Base-by-base conservation (phyloP, 2,329 filamentous ascomycete genomes). In the Aureobasidium melanogenum region DNA sequence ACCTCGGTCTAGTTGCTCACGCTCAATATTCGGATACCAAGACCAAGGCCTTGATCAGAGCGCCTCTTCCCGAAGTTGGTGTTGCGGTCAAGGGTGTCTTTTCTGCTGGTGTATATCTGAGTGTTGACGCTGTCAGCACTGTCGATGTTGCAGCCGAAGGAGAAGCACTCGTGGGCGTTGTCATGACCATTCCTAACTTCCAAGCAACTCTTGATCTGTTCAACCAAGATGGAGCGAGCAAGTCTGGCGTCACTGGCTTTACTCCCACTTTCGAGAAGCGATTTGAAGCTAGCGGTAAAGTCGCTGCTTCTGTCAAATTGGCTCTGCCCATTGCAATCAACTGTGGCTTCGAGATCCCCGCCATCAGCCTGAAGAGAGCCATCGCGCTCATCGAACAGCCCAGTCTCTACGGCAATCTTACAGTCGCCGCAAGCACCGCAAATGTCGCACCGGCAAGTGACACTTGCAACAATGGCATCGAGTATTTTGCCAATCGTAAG, bases 111-210 rank as follows among this genome's bases (percentile, higher is more conserved):
- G 56, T 59, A 2, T 59, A 50, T 19, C 19, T 59, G 1, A 48
- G 30, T 17, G 56, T 59, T 12, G 56, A 59, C 17, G 56, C 56
- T 22, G 44, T 50, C 19, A 50, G 44, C 17, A 50, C 56, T 5
- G 34, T 59, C n/a, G 28, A 34, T 14, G 44, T 59, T 8, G 3
- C 19, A 2, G 56, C 56, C 6, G 32, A 50, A 22, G 56, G 56
- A 3, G 22, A 59, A 34, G 56, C 34, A 9, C 43, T 50, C 30
- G 56, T 59, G 5, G 56, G 56, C 32, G 56, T 59, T 15, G 32
- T 50, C 56, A 59, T 59, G 56, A 59, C 43, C 17, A 59, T 59
- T 41, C 56, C 56, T 3, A 50, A 50, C 22, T 59, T 59, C 44
- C 43, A 50, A 32, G 56, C 56, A n/a, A 59, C 38, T 3, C 30